phyloP scores from a whole-genome alignment of 805 yeast genomes.

The Myxozyma vanderwaltii region DNA sequence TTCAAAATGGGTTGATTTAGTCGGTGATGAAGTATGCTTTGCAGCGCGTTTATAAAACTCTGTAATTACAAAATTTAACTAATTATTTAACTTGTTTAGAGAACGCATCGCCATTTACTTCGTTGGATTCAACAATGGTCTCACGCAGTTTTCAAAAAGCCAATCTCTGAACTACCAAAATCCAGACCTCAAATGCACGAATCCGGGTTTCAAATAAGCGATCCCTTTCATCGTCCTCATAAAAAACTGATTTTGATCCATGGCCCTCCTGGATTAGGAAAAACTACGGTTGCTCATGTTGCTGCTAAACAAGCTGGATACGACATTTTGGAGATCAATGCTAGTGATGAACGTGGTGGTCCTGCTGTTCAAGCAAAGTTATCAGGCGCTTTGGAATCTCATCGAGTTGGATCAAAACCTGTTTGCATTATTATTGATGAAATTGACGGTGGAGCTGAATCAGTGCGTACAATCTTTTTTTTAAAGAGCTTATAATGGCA shows the following conservation, averaged over 20 bases:
- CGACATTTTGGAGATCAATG: conserved; percentile 79
- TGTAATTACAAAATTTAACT: neutral
- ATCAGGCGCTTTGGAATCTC: conserved; percentile 62
- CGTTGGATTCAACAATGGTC: conserved; percentile 73
- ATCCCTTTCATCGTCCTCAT: conserved; percentile 60
- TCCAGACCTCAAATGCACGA: conserved; percentile 7
- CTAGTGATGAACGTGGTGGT: conserved; percentile 76
- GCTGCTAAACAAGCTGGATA: conserved; percentile 82
- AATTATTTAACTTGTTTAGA: conserved; percentile 17
- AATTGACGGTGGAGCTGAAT: conserved; percentile 75
- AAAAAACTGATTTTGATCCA: conserved; percentile 70
- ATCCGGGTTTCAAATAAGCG: conserved; percentile 39
- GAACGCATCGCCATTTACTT: conserved; percentile 58
- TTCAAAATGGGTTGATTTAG: conserved; percentile 59
- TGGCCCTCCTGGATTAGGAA: conserved; percentile 95
- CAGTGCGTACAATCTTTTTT: conserved; percentile 33
- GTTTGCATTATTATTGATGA: conserved; percentile 86
- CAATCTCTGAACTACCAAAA: conserved; percentile 24
- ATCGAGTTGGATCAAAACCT: conserved; percentile 66
- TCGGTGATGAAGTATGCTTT: conserved; percentile 60
- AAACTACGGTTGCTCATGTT: conserved; percentile 84
- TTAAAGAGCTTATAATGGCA: too few relatives aligned
- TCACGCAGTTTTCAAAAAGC: conserved; percentile 54
- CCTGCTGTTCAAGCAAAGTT: conserved; percentile 57
- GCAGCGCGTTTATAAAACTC: too few relatives aligned